A percentile compares a stretch with the other conserved stretches of the same genome.
Conservation (phyloP, 495 filamentous ascomycete genomes). For the Aspergillus bridgeri region DNA sequence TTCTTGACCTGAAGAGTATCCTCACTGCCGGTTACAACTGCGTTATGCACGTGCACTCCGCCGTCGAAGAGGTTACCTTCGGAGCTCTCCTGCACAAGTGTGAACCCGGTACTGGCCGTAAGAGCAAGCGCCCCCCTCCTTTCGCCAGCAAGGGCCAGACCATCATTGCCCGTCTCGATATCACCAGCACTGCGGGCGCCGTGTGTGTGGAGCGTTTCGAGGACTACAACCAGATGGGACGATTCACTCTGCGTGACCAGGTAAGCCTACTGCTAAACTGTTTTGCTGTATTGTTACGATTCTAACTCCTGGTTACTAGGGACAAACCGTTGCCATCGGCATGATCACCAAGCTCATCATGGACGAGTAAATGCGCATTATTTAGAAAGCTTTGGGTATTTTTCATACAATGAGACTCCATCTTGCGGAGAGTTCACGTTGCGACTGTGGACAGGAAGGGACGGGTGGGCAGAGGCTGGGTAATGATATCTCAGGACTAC, state of each 20-base stretch:
- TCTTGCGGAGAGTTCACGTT: constrained; percentile 1
- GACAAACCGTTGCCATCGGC: constrained; percentile 95
- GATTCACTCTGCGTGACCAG: constrained; percentile 93
- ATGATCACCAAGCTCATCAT: constrained; percentile 86
- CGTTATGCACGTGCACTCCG: constrained; percentile 85
- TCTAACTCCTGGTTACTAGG: constrained; percentile 45
- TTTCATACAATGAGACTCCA: neutral
- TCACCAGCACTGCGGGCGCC: constrained; percentile 75
- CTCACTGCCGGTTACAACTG: constrained; percentile 87
- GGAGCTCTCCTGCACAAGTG: constrained; percentile 83
- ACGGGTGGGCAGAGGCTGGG: constrained; percentile 23
- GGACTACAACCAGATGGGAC: constrained; percentile 89
- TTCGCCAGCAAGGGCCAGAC: constrained; percentile 90
- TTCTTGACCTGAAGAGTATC: constrained; percentile 94
- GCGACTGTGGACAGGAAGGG: constrained; percentile 16
- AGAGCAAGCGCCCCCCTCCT: constrained; percentile 86
- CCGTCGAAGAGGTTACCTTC: constrained; percentile 94
- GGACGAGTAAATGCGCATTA: constrained; percentile 26
- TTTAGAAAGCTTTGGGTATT: constrained; percentile 8
- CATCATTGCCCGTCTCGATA: constrained; percentile 88
- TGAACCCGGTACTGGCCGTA: constrained; percentile 92
- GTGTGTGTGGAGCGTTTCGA: constrained; percentile 93
- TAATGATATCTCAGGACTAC: constrained; percentile 21
- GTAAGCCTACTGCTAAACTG: constrained; percentile 41
- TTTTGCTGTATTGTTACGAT: constrained; percentile 13